These are phyloP conservation scores for Stentor coeruleus DNA, from an alignment of 73 alveolate genomes.

Conservation along the genomic window DNA sequence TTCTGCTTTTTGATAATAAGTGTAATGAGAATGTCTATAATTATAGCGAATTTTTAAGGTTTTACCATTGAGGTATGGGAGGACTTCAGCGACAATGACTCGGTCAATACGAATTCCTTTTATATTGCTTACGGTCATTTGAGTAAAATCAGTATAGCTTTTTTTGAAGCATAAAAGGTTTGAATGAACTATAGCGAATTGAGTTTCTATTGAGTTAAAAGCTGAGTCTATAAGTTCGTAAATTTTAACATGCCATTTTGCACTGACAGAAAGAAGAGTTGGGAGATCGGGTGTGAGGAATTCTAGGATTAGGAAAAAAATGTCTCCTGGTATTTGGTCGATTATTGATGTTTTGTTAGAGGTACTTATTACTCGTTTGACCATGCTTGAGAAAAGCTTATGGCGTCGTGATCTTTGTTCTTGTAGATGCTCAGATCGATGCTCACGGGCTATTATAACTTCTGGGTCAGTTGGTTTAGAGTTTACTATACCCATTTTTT, in stretches of 20 bases:
- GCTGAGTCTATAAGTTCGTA: neutral
- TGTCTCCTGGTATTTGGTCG: neutral
- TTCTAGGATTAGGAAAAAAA: neutral
- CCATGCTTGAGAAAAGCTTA: neutral
- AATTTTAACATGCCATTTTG: neutral
- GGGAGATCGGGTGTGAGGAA: neutral
- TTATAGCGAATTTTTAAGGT: neutral
- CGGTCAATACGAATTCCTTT: constrained; percentile 20
- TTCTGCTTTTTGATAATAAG: neutral
- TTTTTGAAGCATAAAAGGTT: constrained; percentile 5
- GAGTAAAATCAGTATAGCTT: neutral
- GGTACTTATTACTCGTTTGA: neutral
- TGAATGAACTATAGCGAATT: neutral
- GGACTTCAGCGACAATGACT: neutral
- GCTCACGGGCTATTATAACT: neutral
- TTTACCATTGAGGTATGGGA: neutral
- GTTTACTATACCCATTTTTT: too few relatives aligned
- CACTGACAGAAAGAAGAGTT: neutral
- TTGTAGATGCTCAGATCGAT: neutral
- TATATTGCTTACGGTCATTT: neutral
- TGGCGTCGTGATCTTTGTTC: neutral
- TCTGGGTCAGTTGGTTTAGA: neutral
- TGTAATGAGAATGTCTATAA: neutral
- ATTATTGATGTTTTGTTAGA: neutral
- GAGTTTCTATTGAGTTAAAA: constrained; percentile 1